Base-by-base conservation (phyloP, 352 stramenopile genomes). In the Saprolegnia diclina region DNA sequence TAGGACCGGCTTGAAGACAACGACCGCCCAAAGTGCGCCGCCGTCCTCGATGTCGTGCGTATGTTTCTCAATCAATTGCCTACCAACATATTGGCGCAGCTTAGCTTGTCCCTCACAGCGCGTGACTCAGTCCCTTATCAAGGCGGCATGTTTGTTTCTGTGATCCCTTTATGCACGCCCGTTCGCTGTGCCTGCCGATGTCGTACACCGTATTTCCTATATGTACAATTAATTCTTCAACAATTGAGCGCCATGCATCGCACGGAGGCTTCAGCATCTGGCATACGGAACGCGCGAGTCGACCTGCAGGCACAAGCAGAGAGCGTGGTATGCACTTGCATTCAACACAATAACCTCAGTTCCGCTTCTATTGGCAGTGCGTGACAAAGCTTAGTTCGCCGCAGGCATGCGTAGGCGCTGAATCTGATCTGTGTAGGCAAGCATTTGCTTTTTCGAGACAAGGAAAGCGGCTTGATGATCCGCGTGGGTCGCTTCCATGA, bases 401-500 rank as follows among this genome's bases (percentile, higher is more conserved):
- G 16, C 24, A 19, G 6, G 55, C 11, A 29, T 18, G 22, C 35
- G 13, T 16, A 66, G 50, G 5, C 35, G 18, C 18, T 66, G 35
- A 22, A 66, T 66, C n/a, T 66, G 57, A 29, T 55, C 37, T 5
- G 38, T 42, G 21, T 54, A 54, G 10, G 57, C n/a, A 14, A 13
- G 16, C 38, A 66, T 66, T 48, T 66, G 40, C 14, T 11, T 40
- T 40, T 66, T 66, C 18, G 57, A 66, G 1, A 40, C 37, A 9
- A 24, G 21, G 22, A 38, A 42, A 7, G 57, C 57, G 9, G 57
- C 57, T 42, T 54, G 19, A 26, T 66, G 57, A 1, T 66, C 57
- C 7, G 13, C 37, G 44, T 66, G 57, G 4, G 57, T 66, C 11
- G 37, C 57, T 21, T 66, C 57, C 57, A 66, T 66, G 26, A 55